phyloP scores from a whole-genome alignment of 495 filamentous ascomycete genomes.

The Tuber aestivum region DNA sequence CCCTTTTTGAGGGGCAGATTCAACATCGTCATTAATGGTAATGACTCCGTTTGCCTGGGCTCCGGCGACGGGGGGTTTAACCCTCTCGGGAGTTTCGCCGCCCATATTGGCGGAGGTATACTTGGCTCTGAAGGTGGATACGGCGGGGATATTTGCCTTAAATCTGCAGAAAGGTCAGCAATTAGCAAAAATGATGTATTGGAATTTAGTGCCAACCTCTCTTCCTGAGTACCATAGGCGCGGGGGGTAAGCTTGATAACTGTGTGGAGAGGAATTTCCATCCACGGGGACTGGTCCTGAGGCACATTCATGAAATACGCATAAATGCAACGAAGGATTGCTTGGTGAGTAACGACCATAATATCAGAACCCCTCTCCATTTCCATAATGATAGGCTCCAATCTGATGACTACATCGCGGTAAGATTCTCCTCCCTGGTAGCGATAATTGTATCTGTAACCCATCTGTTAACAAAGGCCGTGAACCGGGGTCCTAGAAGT shows the following conservation, averaged over 20 bases:
- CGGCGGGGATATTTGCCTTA: slow-evolving; percentile 84
- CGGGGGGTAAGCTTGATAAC: slow-evolving; percentile 91
- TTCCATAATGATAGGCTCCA: slow-evolving; percentile 99
- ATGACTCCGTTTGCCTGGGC: slow-evolving; percentile 28
- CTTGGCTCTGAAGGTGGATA: slow-evolving; percentile 90
- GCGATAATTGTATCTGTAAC: slow-evolving; percentile 74
- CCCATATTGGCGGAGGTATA: slow-evolving; percentile 70
- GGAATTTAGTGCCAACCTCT: slow-evolving; percentile 46
- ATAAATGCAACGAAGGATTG: slow-evolving; percentile 93
- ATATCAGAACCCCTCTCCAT: slow-evolving; percentile 93
- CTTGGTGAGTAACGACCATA: slow-evolving; percentile 95
- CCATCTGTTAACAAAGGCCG: slow-evolving; percentile 15
- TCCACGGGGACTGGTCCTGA: slow-evolving; percentile 92
- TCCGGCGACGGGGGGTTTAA: background rate
- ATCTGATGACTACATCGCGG: slow-evolving; percentile 91
- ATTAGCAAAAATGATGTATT: background rate
- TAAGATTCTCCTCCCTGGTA: slow-evolving; percentile 96
- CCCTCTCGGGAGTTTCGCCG: slow-evolving; percentile 30
- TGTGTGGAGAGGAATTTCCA: slow-evolving; percentile 90
- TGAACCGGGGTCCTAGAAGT: background rate
- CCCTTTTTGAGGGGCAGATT: slow-evolving; percentile 7
- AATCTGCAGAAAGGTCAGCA: slow-evolving; percentile 46
- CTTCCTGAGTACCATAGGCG: slow-evolving; percentile 86
- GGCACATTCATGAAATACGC: slow-evolving; percentile 96
- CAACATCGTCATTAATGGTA: slow-evolving; percentile 23